Evolutionary conservation across 2,329 filamentous ascomycete species (phyloP), one percentile per base, ranked within the genome.

Genomic region (Xylariaceae sp.): DNA sequence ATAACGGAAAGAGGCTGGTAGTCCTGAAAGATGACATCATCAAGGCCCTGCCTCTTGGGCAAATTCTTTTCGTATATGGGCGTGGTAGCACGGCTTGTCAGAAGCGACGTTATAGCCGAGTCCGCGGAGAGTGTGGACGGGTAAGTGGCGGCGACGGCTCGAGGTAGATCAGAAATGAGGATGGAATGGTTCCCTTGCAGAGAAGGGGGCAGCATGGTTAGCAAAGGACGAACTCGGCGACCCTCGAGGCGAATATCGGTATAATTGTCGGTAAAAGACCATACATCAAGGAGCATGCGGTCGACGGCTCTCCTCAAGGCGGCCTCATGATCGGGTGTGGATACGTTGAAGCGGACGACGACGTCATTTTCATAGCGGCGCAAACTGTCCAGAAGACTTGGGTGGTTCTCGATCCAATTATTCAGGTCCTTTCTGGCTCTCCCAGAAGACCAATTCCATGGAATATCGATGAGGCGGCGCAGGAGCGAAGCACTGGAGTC

Each of bases 1-100:
- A 95, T 86, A 33, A 76, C 89, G 3, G 85, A 81, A 17, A 94
- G 72, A 2, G 90, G 89, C 58, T 96, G 93, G 63, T 96, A 98
- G 58, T 96, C 82, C 38, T 81, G 78, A 67, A 98, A 97, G 69
- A 96, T 97, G 30, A 95, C 72, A 57, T 89, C 88, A 43, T 83
- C 78, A n/a, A 50, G 41, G 30, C 43, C 44, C 33, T 37, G 34
- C 28, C 39, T 42, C 32, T 38, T 37, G 13, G 39, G 61, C 39
- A 66, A 48, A 54, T 56, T 48, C 33, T 32, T 39, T 45, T 56
- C 40, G 26, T 62, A 49, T 4, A 54, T 39, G 6, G 55, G 51
- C 49, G 62, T 59, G 44, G 64, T 65, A 9, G 50, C 54, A 8
- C 52, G 51, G 32, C 48, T 41, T 19, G 49, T 43, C 9, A 49